These are phyloP conservation scores for Chamaecyparis obtusa DNA, from an alignment of 75 land plant species.

Conservation along the genomic window DNA sequence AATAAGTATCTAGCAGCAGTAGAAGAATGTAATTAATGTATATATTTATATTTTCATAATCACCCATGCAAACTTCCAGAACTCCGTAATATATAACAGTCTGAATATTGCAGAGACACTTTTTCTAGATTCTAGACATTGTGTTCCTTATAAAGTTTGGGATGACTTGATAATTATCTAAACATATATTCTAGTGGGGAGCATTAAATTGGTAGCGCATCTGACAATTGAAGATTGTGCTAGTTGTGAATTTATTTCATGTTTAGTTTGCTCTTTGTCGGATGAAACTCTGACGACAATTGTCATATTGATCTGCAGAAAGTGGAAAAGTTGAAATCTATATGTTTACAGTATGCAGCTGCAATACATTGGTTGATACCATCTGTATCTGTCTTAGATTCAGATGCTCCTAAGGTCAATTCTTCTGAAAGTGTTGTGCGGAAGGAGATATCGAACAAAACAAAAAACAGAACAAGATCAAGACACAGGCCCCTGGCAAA, in stretches of 20 bases:
- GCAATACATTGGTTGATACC: conserved; percentile 89
- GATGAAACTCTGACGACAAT: background rate
- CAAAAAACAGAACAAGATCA: conserved; percentile 29
- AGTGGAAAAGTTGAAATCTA: conserved; percentile 76
- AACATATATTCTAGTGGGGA: background rate
- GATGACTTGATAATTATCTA: background rate
- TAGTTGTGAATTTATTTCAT: background rate
- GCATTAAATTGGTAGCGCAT: background rate
- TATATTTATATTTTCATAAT: background rate
- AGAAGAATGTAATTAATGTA: background rate
- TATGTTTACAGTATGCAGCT: conserved; percentile 92
- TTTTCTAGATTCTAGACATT: conserved; percentile 1
- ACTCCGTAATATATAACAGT: background rate
- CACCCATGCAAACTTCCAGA: background rate
- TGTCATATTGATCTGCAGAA: conserved; percentile 52
- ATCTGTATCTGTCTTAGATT: conserved; percentile 53
- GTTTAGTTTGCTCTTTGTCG: background rate
- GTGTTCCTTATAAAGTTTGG: background rate
- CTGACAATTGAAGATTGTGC: background rate
- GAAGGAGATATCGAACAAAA: conserved; percentile 25
- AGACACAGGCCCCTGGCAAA: conserved; percentile 15
- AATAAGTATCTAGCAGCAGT: background rate
- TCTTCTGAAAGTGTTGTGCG: conserved; percentile 8
- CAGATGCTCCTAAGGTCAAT: conserved; percentile 10
- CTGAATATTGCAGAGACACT: background rate